These are phyloP conservation scores for Coniferiporia weirii DNA, from an alignment of 1,284 basidiomycete genomes.

Conservation along the genomic window DNA sequence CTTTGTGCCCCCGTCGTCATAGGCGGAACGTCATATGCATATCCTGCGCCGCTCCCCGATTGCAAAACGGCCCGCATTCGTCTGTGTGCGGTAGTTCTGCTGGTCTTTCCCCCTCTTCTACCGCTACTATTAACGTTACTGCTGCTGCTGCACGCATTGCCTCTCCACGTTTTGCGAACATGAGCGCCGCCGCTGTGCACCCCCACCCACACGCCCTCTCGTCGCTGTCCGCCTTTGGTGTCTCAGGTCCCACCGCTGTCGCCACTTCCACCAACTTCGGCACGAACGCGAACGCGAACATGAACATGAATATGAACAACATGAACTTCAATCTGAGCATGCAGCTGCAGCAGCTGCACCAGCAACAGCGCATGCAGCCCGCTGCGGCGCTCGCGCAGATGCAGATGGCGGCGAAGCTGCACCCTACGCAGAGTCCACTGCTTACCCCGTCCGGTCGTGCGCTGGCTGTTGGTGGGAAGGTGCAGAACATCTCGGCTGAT, in stretches of 20 bases:
- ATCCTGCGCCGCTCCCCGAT: constrained; percentile 61
- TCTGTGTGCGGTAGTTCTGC: constrained; percentile 25
- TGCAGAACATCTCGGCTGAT: constrained; percentile 70
- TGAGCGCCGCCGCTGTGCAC: background rate
- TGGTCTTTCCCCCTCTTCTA: background rate
- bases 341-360: constrained; percentile 18
- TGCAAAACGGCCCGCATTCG: constrained; percentile 28
- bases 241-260: background rate
- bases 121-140: constrained; percentile 7
- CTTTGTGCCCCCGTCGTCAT: constrained; percentile 22
- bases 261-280: no score
- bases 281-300: no score
- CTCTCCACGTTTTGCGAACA: constrained; percentile 27
- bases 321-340: no score
- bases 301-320: no score
- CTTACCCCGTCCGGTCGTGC: constrained; percentile 74
- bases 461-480: constrained; percentile 66
- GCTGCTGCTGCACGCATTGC: constrained; percentile 27
- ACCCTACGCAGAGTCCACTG: constrained; percentile 48
- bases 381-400: constrained; percentile 6
- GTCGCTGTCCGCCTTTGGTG: background rate
- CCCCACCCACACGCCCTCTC: constrained; percentile 9
- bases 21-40: constrained; percentile 73
- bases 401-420: constrained; percentile 25
- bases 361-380: constrained; percentile 16